Conservation (phyloP, 164 flowering plant genomes). For the Saururus chinensis region DNA sequence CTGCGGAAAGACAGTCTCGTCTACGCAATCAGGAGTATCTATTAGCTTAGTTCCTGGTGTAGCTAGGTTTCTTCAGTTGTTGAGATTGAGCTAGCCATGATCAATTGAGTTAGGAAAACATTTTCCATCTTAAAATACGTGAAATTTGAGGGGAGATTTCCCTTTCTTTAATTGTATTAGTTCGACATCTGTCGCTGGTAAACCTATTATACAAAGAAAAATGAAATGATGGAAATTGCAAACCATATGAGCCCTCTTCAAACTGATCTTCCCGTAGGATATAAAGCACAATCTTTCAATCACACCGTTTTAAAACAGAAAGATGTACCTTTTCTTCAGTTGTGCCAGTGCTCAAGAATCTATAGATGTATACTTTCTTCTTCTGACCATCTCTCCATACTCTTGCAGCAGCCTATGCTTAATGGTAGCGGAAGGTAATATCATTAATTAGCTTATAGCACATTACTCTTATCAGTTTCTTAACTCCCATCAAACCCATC, state of each 20-base stretch:
- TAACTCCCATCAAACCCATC: neutral
- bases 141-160: no score
- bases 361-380: slow-evolving; percentile 93
- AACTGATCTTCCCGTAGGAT: neutral
- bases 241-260: neutral
- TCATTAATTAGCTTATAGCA: neutral
- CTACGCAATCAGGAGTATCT: no score
- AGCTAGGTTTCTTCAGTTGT: no score
- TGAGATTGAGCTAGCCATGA: no score
- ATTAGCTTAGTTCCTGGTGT: no score
- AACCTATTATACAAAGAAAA: slow-evolving; percentile 32
- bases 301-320: neutral
- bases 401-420: slow-evolving; percentile 93
- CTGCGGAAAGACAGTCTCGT: no score
- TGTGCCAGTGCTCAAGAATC: slow-evolving; percentile 92
- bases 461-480: neutral
- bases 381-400: slow-evolving; percentile 99
- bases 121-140: no score
- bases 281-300: neutral
- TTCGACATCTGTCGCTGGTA: slow-evolving; percentile 99
- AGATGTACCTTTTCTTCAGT: slow-evolving; percentile 89
- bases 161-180: no score
- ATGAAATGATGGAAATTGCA: neutral
- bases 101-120: no score
- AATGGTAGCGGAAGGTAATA: neutral